phyloP scores from a whole-genome alignment of 177 flowering plant species.

The Tripterygium wilfordii region DNA sequence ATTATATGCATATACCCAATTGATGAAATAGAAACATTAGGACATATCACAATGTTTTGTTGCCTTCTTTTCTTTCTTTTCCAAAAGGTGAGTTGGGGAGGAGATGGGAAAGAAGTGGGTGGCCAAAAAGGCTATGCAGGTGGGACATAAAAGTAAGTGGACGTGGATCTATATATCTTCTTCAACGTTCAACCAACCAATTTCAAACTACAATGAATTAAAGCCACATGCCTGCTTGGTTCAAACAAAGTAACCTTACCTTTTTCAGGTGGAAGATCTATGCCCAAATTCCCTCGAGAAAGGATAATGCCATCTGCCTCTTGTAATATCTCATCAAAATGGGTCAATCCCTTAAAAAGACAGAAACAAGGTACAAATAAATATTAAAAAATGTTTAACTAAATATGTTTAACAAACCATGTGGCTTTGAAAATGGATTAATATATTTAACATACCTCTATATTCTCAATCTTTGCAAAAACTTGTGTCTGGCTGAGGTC shows the following conservation, averaged over 20 bases:
- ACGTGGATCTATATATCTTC: too few relatives aligned
- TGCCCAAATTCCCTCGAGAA: conserved; percentile 90
- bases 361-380: not conserved
- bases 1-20: too few relatives aligned
- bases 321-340: conserved; percentile 88
- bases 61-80: too few relatives aligned
- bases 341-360: conserved; percentile 57
- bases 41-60: not conserved
- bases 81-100: too few relatives aligned
- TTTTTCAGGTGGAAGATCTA: conserved; percentile 94
- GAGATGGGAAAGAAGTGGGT: too few relatives aligned
- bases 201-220: not conserved
- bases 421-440: not conserved
- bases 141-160: too few relatives aligned
- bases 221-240: too few relatives aligned
- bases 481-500: conserved; percentile 80
- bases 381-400: too few relatives aligned
- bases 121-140: too few relatives aligned
- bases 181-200: not conserved
- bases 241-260: conserved; percentile 22
- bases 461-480: conserved; percentile 75
- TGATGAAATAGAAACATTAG: not conserved
- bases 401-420: not conserved
- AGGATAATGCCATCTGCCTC: conserved; percentile 95
- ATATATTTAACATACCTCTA: conserved; percentile 32